Evolutionary conservation across 2,329 filamentous ascomycete genomes (phyloP), one percentile per base, ranked within the genome.

Genomic region (Trichophaea hybrida): DNA sequence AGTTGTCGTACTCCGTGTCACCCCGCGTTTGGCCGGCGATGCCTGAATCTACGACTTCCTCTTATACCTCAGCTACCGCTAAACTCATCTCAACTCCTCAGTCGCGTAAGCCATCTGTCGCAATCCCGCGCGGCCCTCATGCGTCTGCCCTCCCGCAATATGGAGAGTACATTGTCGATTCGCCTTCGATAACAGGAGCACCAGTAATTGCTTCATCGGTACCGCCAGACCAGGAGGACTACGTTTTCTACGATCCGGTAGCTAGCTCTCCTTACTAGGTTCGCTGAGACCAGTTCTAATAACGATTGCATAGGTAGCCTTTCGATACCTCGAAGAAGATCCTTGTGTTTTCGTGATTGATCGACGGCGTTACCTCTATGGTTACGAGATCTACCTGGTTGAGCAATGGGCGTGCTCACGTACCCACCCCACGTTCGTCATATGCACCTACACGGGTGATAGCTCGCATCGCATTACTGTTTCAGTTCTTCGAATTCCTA

Each of bases 321-420:
- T 63, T 33, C 62, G 62, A 33, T 94, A 91, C 69, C 80, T 98
- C 24, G 86, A 94, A 74, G 86, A 94, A 70, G 93, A 97, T 65
- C 76, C 82, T 1, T 81, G 80, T 4, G 89, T 88, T 3, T 78
- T 77, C 2, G 82, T 95, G 6, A 76, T 95, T 64, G 81, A 90
- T 67, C 83, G 85, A 57, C 81, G 82, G 58, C 77, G 79, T 54
- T 75, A 79, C 54, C 78, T 98, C 5, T 75, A 80, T 62, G 91
- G 91, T 65, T 97, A 96, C 73, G 90, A 97, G 72, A 77, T 91
- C 63, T 97, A 97, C 72, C 75, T 97, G 13, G 88, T 97, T 65
- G 93, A 97, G 72, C 93, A 98, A 76, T 98, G 93, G 93, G 88
- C 88, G 5, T 96, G 90, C 72, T 96, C 91, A 10, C 82, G 93